Evolutionary conservation across 225 moss, liverwort and hornwort genomes (phyloP), one percentile per base, ranked within the genome.

Genomic region (Polytrichum commune): DNA sequence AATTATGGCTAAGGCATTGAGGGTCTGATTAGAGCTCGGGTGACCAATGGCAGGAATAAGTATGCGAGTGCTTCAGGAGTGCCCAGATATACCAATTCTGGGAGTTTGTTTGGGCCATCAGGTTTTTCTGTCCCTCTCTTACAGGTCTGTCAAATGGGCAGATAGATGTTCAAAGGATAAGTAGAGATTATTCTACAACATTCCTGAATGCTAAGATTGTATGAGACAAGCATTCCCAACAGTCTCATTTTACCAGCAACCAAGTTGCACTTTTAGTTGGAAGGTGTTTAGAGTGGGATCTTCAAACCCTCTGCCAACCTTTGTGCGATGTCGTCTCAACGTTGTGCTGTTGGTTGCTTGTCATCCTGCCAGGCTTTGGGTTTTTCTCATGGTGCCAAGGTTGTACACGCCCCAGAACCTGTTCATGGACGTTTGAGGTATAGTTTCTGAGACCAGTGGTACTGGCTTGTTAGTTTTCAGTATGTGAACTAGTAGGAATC

Each of bases 81-180:
- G 97, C 76, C 70, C 82, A 71, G 92, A 98, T 69, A 93, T 98
- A 76, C 97, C 97, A 74, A 82, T 98, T 64, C 72, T 98, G 67
- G 97, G 97, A 82, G 97, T 98, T 75, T 98, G 97, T 69, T 73
- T 98, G 79, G 97, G 97, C 65, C 94, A 98, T 78, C 97, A 98
- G 94, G 97, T 97, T 20, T 20, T 69, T 46, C 46, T 72, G 33
- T 28, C 56, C 68, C 28, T 68, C 53, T 25, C 63, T 70, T 63
- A 27, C 71, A 72, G 27, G 30, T 62, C 32, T 61, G 60, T 20
- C 27, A 64, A 64, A 27, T 6, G n/a, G 64, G 18, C 9, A 27
- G 20, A 27, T 27, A 27, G 26, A 27, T 26, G 25, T 29, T 27
- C 2, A 27, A 29, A 27, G 27, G 64, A 27, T 29, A 27, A 29